Evolutionary conservation across 495 filamentous ascomycete genomes (phyloP), one percentile per base, ranked within the genome.

Genomic region (Amorphotheca resinae): DNA sequence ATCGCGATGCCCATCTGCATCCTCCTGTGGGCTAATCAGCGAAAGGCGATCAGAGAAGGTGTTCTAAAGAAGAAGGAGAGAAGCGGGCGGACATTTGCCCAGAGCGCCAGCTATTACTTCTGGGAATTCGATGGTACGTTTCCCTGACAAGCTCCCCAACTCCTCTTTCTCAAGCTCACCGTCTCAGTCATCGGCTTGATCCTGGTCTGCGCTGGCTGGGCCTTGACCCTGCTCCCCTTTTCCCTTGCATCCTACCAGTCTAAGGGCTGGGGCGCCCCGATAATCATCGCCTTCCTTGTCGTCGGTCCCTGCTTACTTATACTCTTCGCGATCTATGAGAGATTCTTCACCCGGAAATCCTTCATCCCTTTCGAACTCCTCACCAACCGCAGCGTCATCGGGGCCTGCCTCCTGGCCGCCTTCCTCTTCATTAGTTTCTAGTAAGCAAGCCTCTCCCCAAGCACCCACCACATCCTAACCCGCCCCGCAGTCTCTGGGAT

Each of bases 161-260:
- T n/a, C n/a, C n/a, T 11, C 4, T 18, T 16, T 1, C 17, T 35
- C 12, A 2, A 7, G 8, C 38, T 39, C 50, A 44, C 45, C 32
- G 14, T 21, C 34, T 1, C 36, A 60, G 59, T 56, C 33, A 34
- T 76, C 31, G 78, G 77, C 28, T 54, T 76, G 1, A 26, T 74
- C 9, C 52, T 83, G 17, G 46, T 80, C 14, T 66, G 62, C 42
- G 68, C 63, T 8, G 78, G 69, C 7, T 70, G 77, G 37, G 61
- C 70, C 12, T 63, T 80, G n/a, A 66, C 80, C 51, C 69, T 80
- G 14, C 67, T 82, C 11, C 75, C 79, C 0, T 77, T 82, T 61
- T 70, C 63, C 40, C 60, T 84, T 30, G 56, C 60, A 9, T 59
- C 62, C 20, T 66, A 65, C 28, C 62, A 68, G n/a, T 52, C 59